Evolutionary conservation across 306 rosid species (phyloP).

Genomic region (Citrullus mucosospermus): DNA sequence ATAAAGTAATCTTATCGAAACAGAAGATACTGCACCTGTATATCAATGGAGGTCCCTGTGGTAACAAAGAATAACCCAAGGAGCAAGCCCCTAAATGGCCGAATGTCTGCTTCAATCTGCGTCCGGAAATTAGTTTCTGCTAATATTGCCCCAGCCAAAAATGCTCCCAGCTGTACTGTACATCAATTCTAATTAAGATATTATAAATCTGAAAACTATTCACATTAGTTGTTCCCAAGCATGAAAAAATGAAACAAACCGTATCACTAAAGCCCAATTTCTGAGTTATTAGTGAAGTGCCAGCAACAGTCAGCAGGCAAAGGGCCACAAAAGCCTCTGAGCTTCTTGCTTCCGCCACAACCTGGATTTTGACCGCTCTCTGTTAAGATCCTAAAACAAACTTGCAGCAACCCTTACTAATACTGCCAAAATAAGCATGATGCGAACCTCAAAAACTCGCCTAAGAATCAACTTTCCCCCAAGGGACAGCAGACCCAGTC

Average conservation of each 20-base stretch:
- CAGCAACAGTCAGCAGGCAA: slow-evolving; percentile 89
- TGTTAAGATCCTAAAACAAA: slow-evolving; percentile 20
- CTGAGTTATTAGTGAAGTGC: slow-evolving; percentile 89
- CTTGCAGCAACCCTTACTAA: slow-evolving; percentile 8
- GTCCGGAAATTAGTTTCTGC: slow-evolving; percentile 99
- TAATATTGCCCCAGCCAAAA: slow-evolving; percentile 92
- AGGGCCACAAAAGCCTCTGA: slow-evolving; percentile 99
- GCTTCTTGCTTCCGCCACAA: slow-evolving; percentile 98
- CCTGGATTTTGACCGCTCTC: slow-evolving; percentile 27
- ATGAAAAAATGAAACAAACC: slow-evolving; percentile 31
- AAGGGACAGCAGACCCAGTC: slow-evolving; percentile 89
- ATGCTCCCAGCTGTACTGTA: slow-evolving; percentile 87
- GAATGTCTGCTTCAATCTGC: slow-evolving; percentile 99
- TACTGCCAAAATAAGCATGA: background rate
- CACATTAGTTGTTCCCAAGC: background rate
- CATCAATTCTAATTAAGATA: slow-evolving; percentile 12
- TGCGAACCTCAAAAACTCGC: slow-evolving; percentile 84
- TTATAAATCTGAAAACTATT: background rate
- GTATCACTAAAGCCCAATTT: slow-evolving; percentile 97
- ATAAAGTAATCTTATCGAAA: background rate
- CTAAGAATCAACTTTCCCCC: slow-evolving; percentile 87
- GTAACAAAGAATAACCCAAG: slow-evolving; percentile 88
- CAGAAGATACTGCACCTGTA: slow-evolving; percentile 37
- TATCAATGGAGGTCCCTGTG: slow-evolving; percentile 88
- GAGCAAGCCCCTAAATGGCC: slow-evolving; percentile 96